Evolutionary conservation across 306 rosid genomes (phyloP), one percentile per base, ranked within the genome.

Genomic region (Cucurbita ficifolia): DNA sequence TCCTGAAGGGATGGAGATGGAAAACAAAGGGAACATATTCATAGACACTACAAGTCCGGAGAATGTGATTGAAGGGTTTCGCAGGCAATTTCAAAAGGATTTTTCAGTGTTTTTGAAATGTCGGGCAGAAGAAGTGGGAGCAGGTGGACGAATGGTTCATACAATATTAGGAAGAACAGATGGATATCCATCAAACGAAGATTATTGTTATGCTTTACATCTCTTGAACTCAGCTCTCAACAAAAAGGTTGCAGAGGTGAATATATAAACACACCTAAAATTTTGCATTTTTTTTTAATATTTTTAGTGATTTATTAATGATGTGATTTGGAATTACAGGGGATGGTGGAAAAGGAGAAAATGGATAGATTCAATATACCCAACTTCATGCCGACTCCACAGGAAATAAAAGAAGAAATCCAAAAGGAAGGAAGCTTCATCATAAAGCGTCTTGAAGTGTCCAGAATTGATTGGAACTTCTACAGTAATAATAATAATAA

Each of bases 181-280:
- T n/a, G n/a, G n/a, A n/a, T n/a, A n/a, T n/a, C 13, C 64, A 36
- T n/a, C n/a, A n/a, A n/a, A n/a, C n/a, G n/a, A 54, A 5, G 52
- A 72, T 1, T 6, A 14, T 5, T 38, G 16, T 4, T 24, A 33
- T 21, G 10, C 51, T 29, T 40, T n/a, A 4, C 80, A 13, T 5
- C 6, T 73, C 3, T 14, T 86, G 10, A 83, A 83, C n/a, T 52
- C 18, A 46, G 80, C 79, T 50, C 75, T 86, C 7, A 50, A 52
- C 11, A 80, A 81, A 43, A 78, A 86, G 89, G 81, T 75, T 64
- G 24, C 17, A 18, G 85, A 86, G 84, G 90, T 84, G 45, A 55
- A 18, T 7, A 18, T 3, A 18, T 55, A n/a, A n/a, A n/a, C n/a
- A n/a, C n/a, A n/a, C n/a, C n/a, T n/a, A n/a, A 29, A 29, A 29